Base-by-base conservation (phyloP, 352 stramenopile genomes). In the Pythium dissotocum region DNA sequence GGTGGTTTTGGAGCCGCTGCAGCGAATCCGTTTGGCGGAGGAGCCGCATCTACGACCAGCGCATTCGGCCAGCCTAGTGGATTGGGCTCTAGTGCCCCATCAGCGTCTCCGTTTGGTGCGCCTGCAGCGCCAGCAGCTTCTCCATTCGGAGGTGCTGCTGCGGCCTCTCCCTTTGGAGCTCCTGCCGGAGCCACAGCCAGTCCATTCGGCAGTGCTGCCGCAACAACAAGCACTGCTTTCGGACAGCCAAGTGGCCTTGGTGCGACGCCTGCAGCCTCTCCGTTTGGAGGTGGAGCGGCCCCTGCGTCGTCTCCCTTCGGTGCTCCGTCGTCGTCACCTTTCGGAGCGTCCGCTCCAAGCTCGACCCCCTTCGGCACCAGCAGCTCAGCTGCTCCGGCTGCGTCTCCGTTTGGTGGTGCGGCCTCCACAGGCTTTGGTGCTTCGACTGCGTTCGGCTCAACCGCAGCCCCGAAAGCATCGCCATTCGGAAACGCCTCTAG, bases 281-380 rank as follows among this genome's bases (percentile, higher is more conserved):
- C 65, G 6, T 72, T 72, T 46, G n/a, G 46, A 14, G 46, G 46
- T 53, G 65, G 58, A 14, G 36, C 40, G 0, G 13, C 16, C 21
- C 14, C 62, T 4, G 21, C 44, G 32, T 24, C 67, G 4, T 65
- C 67, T 54, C 55, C 60, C 9, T 73, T 73, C 35, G 67, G 61
- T n/a, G 26, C 24, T 4, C 4, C 38, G 8, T n/a, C 51, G 7
- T 32, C 58, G 1, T 54, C 53, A 14, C 24, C 53, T 4, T 61
- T 56, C 18, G 40, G 40, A 21, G 6, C 49, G 2, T 56, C 49
- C 3, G 24, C 49, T 3, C 28, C 28, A 21, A 21, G 49, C 49
- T 30, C 46, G 46, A 32, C 46, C 12, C 46, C 46, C 1, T 53
- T 53, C 46, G n/a, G 46, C 7, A 51, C 42, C 42, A 26, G 42